These are phyloP conservation scores for Phytophthora pinifolia DNA, from an alignment of 352 stramenopile genomes.

Conservation along the genomic window DNA sequence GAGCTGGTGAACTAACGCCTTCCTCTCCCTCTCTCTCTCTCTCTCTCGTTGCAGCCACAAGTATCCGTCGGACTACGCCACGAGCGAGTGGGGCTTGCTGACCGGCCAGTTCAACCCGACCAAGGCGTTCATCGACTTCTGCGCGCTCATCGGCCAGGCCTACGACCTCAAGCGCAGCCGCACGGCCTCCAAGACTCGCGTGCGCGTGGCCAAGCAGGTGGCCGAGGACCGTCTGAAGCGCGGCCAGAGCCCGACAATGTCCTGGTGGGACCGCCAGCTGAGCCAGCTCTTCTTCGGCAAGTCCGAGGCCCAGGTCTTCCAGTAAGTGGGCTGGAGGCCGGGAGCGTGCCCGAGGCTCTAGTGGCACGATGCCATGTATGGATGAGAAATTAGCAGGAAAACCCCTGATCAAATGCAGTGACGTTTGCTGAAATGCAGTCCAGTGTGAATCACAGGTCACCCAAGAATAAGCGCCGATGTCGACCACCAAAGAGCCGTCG, in stretches of 20 bases:
- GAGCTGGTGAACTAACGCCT: not conserved
- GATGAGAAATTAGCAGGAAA: constrained; percentile 22
- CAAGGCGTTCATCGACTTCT: constrained; percentile 97
- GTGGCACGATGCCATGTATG: constrained; percentile 9
- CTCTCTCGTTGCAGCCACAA: constrained; percentile 96
- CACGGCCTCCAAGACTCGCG: constrained; percentile 65
- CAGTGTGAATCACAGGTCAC: not conserved
- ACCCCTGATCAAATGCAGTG: constrained; percentile 21
- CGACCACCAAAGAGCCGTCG: no score
- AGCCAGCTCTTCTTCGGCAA: constrained; percentile 80
- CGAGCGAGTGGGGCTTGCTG: constrained; percentile 96
- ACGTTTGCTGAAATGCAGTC: constrained; percentile 1
- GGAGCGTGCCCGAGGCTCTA: constrained; percentile 4
- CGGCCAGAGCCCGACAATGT: constrained; percentile 46
- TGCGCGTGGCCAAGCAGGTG: constrained; percentile 68
- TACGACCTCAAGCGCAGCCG: constrained; percentile 95
- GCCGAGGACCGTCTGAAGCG: constrained; percentile 58
- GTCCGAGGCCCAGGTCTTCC: constrained; percentile 79
- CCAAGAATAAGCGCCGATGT: no score
- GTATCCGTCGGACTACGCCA: constrained; percentile 98
- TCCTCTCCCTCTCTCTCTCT: constrained; percentile 6
- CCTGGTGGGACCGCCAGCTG: constrained; percentile 57
- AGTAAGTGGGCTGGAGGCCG: constrained; percentile 19
- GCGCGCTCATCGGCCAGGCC: constrained; percentile 92
- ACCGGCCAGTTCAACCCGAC: constrained; percentile 97